Conservation (phyloP, 1,284 basidiomycete genomes). For the Rhizoctonia solani region DNA sequence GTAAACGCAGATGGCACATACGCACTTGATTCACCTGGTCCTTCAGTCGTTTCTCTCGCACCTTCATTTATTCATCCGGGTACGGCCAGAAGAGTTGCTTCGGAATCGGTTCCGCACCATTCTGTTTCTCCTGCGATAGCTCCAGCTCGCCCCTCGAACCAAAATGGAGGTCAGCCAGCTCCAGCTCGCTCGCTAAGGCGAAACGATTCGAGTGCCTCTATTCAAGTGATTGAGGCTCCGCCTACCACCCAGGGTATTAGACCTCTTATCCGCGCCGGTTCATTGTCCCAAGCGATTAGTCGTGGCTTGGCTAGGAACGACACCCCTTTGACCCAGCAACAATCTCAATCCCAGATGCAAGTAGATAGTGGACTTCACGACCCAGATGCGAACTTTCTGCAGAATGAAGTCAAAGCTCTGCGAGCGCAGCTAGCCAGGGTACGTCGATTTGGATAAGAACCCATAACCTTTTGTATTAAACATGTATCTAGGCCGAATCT, state of each 20-base stretch:
- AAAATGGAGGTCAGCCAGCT: background rate
- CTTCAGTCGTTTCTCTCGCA: constrained; percentile 1
- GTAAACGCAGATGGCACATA: constrained; percentile 24
- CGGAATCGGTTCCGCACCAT: background rate
- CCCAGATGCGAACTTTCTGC: background rate
- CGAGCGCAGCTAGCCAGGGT: constrained; percentile 15
- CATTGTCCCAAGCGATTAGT: constrained; percentile 26
- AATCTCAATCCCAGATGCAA: background rate
- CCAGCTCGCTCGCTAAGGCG: constrained; percentile 13
- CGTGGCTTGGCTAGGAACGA: constrained; percentile 3
- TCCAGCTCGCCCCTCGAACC: background rate
- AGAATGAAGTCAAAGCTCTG: constrained; percentile 8
- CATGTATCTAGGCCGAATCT: constrained; percentile 11
- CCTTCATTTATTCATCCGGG: background rate
- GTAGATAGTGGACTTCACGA: background rate
- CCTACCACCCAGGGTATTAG: constrained; percentile 14
- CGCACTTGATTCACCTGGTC: constrained; percentile 15
- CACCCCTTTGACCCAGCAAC: background rate
- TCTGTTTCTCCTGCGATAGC: background rate
- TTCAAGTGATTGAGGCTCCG: constrained; percentile 9
- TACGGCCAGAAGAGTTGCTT: background rate
- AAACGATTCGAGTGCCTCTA: constrained; percentile 3
- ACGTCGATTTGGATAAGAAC: background rate
- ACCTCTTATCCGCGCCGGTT: constrained; percentile 15
- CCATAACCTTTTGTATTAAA: background rate